Conservation (phyloP, 345 rosid species). For the Clarkia xantiana region DNA sequence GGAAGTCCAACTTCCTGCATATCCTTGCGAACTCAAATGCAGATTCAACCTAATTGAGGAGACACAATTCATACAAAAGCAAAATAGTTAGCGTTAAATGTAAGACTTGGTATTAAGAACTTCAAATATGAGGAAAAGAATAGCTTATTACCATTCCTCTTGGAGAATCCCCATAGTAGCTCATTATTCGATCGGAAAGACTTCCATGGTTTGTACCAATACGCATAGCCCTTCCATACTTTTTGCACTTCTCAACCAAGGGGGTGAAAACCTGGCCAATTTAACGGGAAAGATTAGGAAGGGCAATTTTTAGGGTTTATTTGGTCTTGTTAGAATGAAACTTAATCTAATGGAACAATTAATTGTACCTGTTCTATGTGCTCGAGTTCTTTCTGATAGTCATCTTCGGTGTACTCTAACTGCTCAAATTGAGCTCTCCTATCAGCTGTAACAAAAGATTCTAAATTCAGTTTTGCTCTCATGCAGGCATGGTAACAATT, state of each 20-base stretch:
- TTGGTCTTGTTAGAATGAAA: too few species aligned
- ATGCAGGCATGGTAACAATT: slow-evolving; percentile 5
- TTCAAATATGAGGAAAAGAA: slow-evolving; percentile 6
- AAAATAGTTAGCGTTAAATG: not conserved
- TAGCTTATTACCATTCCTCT: slow-evolving; percentile 72
- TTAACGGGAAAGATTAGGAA: slow-evolving; percentile 2
- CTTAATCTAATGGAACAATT: too few species aligned
- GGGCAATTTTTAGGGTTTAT: too few species aligned
- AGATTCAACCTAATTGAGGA: slow-evolving; percentile 72
- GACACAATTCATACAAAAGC: slow-evolving; percentile 7
- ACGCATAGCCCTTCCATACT: slow-evolving; percentile 96
- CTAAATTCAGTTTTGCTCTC: slow-evolving; percentile 7
- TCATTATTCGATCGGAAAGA: slow-evolving; percentile 98
- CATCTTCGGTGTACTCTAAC: slow-evolving; percentile 85
- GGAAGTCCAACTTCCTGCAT: slow-evolving; percentile 84
- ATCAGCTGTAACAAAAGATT: slow-evolving; percentile 53
- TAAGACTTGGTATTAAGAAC: slow-evolving; percentile 10
- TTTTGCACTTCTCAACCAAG: slow-evolving; percentile 94
- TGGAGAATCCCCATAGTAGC: slow-evolving; percentile 95
- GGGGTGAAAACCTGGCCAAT: slow-evolving; percentile 66
- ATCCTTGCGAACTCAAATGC: slow-evolving; percentile 97
- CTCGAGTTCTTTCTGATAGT: slow-evolving; percentile 87
- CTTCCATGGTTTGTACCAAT: slow-evolving; percentile 99
- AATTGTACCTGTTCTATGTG: slow-evolving; percentile 76
- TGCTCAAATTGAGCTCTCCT: slow-evolving; percentile 86